Evolutionary conservation across 1,284 basidiomycete genomes (phyloP), one percentile per base, ranked within the genome.

Genomic region (Pseudozyma tsukubaensis): DNA sequence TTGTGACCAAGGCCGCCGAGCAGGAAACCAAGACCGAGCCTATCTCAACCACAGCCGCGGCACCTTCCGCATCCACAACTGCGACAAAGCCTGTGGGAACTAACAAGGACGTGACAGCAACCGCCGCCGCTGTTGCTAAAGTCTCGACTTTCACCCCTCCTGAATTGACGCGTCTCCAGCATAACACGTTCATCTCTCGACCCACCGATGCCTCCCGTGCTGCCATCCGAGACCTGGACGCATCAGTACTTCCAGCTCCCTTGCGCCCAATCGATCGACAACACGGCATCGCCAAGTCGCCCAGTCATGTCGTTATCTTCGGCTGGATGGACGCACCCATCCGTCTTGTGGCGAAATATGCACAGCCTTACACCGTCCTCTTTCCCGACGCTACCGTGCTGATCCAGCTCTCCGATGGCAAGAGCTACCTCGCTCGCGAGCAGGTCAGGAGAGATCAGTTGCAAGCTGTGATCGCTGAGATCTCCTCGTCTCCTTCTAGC

Each of bases 251-350:
- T 29, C 67, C 67, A 4, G 40, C 61, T 1, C 71, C 71, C 13
- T 48, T 73, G 36, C 52, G 57, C 32, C 65, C 65, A 0, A 19
- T 73, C 24, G 60, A 62, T 24, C 50, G 53, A 10, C 34, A 55
- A 8, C 39, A 16, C 13, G 50, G 50, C n/a, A 32, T 68, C 6
- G 36, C 36, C 8, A 42, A 47, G 7, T 21, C 32, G 1, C 72
- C 72, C 0, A 60, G 56, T 51, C 66, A 75, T 21, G 50, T 75
- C 0, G 34, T 84, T 32, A 60, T 84, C 43, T 77, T 77, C 48
- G 82, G 82, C 19, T 84, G 80, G 78, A 81, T 84, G 81, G 77
- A 83, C 52, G 81, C 77, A 0, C 70, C 80, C 10, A 55, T 83
- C 3, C 73, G 72, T 7, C 59, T 83, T 6, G 70, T 84, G 0